Conservation (phyloP, 2,329 filamentous ascomycete species). For the Parascedosporium putredinis region DNA sequence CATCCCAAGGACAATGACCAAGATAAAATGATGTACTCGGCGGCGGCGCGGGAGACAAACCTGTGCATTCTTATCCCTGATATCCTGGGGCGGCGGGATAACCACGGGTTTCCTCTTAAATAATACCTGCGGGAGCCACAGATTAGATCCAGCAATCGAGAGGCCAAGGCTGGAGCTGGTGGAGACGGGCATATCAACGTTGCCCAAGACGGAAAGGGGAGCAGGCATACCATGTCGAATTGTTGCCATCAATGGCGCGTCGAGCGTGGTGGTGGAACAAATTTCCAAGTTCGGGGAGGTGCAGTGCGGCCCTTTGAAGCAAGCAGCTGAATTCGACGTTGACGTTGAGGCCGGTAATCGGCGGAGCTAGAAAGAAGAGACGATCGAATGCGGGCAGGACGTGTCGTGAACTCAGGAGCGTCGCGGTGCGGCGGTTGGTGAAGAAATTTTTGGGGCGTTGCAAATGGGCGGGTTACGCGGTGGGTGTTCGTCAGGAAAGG, state of each 20-base stretch:
- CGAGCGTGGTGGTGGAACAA: background rate
- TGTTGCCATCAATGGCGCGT: constrained; percentile 7
- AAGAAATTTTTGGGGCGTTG: no score
- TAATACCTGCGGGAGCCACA: constrained; percentile 58
- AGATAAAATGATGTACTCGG: constrained; percentile 10
- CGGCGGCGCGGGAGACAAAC: no score
- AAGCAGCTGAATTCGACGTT: no score
- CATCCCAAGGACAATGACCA: constrained; percentile 11
- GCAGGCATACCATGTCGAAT: constrained; percentile 5
- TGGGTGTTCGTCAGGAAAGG: background rate
- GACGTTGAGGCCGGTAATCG: no score
- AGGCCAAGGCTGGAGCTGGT: background rate
- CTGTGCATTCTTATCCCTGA: constrained; percentile 75
- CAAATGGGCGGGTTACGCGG: background rate
- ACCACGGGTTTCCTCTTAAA: constrained; percentile 94
- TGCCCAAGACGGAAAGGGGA: background rate
- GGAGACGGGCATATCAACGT: background rate
- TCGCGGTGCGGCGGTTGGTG: background rate
- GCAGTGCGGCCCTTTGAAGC: background rate
- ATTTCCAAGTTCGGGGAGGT: background rate
- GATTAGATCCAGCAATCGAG: background rate
- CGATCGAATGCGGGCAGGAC: no score
- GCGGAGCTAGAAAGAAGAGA: no score
- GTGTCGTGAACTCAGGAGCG: background rate
- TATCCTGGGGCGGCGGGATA: constrained; percentile 59